Base-by-base conservation (phyloP, 2,329 filamentous ascomycete species). In the Pseudocercospora eumusae region DNA sequence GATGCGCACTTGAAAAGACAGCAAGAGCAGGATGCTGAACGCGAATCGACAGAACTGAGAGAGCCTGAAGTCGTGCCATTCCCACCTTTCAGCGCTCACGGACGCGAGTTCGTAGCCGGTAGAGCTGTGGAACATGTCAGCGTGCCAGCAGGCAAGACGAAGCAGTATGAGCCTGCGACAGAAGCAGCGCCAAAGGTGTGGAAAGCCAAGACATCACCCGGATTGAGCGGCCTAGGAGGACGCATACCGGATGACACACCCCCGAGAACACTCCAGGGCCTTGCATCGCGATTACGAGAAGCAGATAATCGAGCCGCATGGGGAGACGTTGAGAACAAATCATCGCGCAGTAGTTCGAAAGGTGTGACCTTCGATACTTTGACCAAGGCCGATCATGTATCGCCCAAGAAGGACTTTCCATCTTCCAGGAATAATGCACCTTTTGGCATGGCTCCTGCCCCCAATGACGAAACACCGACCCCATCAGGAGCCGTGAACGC, bases 151-250 rank as follows among this genome's bases (percentile, higher is more conserved):
- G 33, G 53, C 25, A 56, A 40, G 21, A 49, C n/a, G n/a, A 33
- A 20, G 25, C n/a, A 59, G 23, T 44, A 36, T 25, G 53, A 40
- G 33, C 6, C 15, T 40, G 33, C 55, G 25, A 33, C 55, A 9
- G 53, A 42, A 6, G 5, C 20, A n/a, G 20, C n/a, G 8, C 21
- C 52, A 18, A 59, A 59, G 27, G 61, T 52, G 15, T 61, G 56
- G 58, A 63, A 60, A 21, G 63, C 63, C 13, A 64, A 64, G 45
- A 64, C 63, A 44, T 64, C 59, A 15, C 63, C 63, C 11, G 56
- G 45, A 20, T 53, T 56, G 21, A 62, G 63, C 20, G 63, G 63
- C 56, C 56, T 20, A 50, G 63, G 27, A 13, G 28, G 13, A 15
- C n/a, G 27, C 31, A 10, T 40, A 9, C 7, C 33, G 44, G 56